Conservation (phyloP, 2,329 filamentous ascomycete species). For the Paraphaeosphaeria sporulosa region DNA sequence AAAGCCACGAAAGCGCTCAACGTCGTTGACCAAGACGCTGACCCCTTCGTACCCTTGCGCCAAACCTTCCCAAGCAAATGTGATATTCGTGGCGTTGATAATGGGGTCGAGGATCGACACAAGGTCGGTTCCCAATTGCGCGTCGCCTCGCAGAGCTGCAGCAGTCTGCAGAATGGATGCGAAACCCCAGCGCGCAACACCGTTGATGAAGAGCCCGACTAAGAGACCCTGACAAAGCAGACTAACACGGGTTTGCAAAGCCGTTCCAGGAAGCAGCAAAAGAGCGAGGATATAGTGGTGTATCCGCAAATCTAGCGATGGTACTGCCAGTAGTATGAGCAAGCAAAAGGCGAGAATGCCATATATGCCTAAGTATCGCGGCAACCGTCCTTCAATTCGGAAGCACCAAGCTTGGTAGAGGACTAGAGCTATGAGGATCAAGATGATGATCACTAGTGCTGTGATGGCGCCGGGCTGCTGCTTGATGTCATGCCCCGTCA, state of each 20-base stretch:
- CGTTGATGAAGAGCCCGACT: conserved; percentile 91
- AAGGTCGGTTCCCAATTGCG: conserved; percentile 63
- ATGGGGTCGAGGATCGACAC: conserved; percentile 51
- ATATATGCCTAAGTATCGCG: conserved; percentile 81
- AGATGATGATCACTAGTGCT: conserved; percentile 43
- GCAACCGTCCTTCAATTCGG: conserved; percentile 57
- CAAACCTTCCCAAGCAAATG: conserved; percentile 54
- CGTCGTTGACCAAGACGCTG: conserved; percentile 83
- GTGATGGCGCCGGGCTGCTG: conserved; percentile 49
- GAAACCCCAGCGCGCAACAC: conserved; percentile 92
- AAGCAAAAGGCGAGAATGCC: conserved; percentile 79
- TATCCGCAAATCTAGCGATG: conserved; percentile 86
- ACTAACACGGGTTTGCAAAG: conserved; percentile 83
- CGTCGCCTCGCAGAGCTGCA: conserved; percentile 67
- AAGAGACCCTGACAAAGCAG: conserved; percentile 91
- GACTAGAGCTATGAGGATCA: conserved; percentile 35
- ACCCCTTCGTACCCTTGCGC: conserved; percentile 72
- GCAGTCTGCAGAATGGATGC: conserved; percentile 86
- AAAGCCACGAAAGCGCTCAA: conserved; percentile 78
- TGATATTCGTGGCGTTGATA: conserved; percentile 56
- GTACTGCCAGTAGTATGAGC: conserved; percentile 76
- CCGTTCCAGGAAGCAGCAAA: conserved; percentile 87
- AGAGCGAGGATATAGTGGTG: conserved; percentile 90
- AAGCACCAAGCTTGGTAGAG: conserved; percentile 46
- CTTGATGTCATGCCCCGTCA: conserved; percentile 46